These are phyloP conservation scores for Metschnikowia lachancei DNA, from an alignment of 805 yeast genomes.

Conservation along the genomic window DNA sequence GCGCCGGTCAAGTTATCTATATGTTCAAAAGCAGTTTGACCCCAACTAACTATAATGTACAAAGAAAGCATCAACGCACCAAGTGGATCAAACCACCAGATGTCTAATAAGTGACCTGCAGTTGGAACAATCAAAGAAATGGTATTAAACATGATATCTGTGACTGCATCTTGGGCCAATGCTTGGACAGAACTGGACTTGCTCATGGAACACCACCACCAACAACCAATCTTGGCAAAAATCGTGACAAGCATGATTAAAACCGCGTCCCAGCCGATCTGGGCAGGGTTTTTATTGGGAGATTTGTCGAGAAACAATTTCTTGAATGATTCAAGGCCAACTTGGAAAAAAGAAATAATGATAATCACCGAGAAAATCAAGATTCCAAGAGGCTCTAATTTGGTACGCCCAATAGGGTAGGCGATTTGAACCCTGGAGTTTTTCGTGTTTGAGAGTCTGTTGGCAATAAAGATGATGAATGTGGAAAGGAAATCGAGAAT, in stretches of 20 bases:
- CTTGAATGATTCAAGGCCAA: conserved; percentile 60
- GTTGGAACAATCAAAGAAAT: conserved; percentile 72
- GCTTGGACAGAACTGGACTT: conserved; percentile 71
- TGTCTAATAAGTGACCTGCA: conserved; percentile 47
- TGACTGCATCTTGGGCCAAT: conserved; percentile 76
- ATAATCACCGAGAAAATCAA: conserved; percentile 70
- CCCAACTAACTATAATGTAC: conserved; percentile 66
- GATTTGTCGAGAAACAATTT: conserved; percentile 38
- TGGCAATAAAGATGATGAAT: conserved; percentile 63
- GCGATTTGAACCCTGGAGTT: conserved; percentile 46
- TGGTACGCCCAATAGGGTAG: conserved; percentile 69
- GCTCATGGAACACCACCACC: conserved; percentile 59
- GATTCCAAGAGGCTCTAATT: conserved; percentile 77
- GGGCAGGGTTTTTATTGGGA: conserved; percentile 40
- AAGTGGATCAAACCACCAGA: conserved; percentile 73
- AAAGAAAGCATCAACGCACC: conserved; percentile 66
- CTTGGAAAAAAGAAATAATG: conserved; percentile 68
- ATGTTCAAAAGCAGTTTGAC: conserved; percentile 62
- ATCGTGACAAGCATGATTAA: conserved; percentile 64
- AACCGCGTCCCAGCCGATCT: conserved; percentile 49
- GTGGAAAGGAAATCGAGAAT: conserved; percentile 72
- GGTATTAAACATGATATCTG: conserved; percentile 70
- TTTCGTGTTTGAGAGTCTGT: conserved; percentile 44
- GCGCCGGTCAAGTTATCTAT: conserved; percentile 75
- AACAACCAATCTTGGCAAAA: conserved; percentile 56